Conservation (phyloP, 2,329 filamentous ascomycete species). For the Aureobasidium namibiae region DNA sequence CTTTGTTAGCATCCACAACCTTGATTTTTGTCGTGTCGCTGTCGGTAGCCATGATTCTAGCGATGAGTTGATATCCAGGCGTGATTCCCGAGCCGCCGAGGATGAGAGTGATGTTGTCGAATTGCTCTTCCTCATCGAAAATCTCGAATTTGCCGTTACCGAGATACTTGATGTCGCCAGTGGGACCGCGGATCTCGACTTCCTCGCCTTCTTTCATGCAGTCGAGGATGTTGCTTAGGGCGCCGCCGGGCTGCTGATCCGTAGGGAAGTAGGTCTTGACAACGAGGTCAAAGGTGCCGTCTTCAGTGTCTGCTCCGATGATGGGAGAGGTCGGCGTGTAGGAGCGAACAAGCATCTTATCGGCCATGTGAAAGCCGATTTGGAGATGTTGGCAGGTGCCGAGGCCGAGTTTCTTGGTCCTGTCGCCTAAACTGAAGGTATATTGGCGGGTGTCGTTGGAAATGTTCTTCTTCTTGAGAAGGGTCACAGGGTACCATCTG, state of each 20-base stretch:
- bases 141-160: constrained; percentile 41
- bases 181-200: constrained; percentile 45
- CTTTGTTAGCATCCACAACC: constrained; percentile 43
- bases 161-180: constrained; percentile 43
- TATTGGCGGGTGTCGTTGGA: constrained; percentile 40
- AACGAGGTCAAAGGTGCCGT: constrained; percentile 40
- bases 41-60: constrained; percentile 30
- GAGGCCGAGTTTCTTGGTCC: constrained; percentile 36
- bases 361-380: constrained; percentile 44
- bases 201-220: constrained; percentile 41
- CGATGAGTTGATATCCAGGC: constrained; percentile 44
- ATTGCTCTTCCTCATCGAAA: constrained; percentile 32
- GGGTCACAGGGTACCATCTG: constrained; percentile 40
- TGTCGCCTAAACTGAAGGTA: constrained; percentile 38
- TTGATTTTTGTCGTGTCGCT: constrained; percentile 32
- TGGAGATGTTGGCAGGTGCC: constrained; percentile 46
- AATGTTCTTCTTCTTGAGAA: constrained; percentile 30
- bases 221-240: constrained; percentile 46
- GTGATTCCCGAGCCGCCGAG: constrained; percentile 46
- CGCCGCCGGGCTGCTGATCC: constrained; percentile 42
- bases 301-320: constrained; percentile 20
- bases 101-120: constrained; percentile 40
- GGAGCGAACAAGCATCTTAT: constrained; percentile 42
- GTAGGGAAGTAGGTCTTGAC: constrained; percentile 47
- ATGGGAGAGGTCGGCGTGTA: constrained; percentile 46